phyloP scores from a whole-genome alignment of 2,329 filamentous ascomycete genomes.

The Neobulgaria alba region DNA sequence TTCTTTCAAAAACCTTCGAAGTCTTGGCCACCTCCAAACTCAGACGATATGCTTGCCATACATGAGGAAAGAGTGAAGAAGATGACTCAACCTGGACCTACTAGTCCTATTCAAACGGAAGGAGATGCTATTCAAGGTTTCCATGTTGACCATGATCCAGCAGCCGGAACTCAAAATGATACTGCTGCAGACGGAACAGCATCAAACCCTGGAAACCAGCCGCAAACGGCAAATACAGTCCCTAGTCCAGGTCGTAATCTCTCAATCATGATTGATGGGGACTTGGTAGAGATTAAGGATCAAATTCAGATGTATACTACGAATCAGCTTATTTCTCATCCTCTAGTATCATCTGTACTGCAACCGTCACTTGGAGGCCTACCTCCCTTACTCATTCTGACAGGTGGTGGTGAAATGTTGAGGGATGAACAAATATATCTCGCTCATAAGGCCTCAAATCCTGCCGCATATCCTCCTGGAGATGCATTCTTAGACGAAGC shows the following conservation, averaged over 20 bases:
- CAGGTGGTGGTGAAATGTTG: constrained; percentile 80
- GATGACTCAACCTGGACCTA: constrained; percentile 36
- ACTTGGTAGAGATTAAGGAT: constrained; percentile 68
- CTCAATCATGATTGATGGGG: constrained; percentile 62
- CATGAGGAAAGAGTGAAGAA: constrained; percentile 40
- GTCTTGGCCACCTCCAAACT: constrained; percentile 87
- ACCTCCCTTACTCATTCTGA: constrained; percentile 77
- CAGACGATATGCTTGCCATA: constrained; percentile 55
- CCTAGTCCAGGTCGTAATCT: constrained; percentile 36
- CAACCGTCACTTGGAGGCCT: constrained; percentile 85
- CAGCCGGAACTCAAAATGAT: constrained; percentile 23
- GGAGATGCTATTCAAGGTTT: constrained; percentile 31
- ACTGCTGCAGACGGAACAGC: constrained; percentile 30
- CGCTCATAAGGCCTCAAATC: constrained; percentile 89
- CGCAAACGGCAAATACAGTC: constrained; percentile 24
- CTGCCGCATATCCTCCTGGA: constrained; percentile 63
- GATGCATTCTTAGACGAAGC: constrained; percentile 54
- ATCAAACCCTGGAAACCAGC: constrained; percentile 23
- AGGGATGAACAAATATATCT: constrained; percentile 93
- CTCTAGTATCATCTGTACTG: constrained; percentile 80
- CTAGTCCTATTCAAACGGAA: constrained; percentile 26
- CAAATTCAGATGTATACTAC: constrained; percentile 86
- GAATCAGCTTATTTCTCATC: constrained; percentile 78
- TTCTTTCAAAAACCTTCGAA: constrained; percentile 85
- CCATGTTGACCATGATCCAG: constrained; percentile 22